Conservation (phyloP, 2,329 filamentous ascomycete species). For the Diaporthe amygdali region DNA sequence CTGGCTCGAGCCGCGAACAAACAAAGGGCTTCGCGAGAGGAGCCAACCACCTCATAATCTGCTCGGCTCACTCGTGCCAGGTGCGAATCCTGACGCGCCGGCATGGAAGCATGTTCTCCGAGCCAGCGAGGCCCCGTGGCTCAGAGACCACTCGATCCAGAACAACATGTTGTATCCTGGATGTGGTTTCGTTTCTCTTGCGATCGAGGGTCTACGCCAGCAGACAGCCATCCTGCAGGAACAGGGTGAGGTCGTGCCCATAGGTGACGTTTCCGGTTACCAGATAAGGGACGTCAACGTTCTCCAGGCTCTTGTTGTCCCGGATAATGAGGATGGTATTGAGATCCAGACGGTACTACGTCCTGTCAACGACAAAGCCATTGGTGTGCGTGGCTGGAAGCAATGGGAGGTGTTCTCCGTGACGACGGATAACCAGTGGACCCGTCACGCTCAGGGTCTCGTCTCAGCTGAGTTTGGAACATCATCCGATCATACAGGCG, state of each 20-base stretch:
- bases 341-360: background rate
- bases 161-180: background rate
- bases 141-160: background rate
- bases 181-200: background rate
- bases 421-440: background rate
- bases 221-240: background rate
- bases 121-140: background rate
- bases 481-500: background rate
- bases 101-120: conserved; percentile 40
- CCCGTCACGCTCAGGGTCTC: background rate
- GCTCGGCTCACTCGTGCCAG: conserved; percentile 38
- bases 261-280: background rate
- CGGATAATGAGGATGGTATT: background rate
- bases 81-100: conserved; percentile 35
- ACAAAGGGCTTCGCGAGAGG: conserved; percentile 38
- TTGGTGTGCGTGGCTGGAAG: background rate
- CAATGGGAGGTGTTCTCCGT: background rate
- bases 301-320: background rate
- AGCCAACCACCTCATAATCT: conserved; percentile 43
- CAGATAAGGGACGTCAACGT: conserved; percentile 1
- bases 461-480: background rate
- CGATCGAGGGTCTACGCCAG: conserved; percentile 5
- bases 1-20: conserved; percentile 43
- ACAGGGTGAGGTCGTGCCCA: too few species aligned
- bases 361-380: background rate